Percentiles rank a stretch among this genome's conserved stretches.
Conservation (phyloP, 179 eudicot species). For the Monotropa hypopitys region DNA sequence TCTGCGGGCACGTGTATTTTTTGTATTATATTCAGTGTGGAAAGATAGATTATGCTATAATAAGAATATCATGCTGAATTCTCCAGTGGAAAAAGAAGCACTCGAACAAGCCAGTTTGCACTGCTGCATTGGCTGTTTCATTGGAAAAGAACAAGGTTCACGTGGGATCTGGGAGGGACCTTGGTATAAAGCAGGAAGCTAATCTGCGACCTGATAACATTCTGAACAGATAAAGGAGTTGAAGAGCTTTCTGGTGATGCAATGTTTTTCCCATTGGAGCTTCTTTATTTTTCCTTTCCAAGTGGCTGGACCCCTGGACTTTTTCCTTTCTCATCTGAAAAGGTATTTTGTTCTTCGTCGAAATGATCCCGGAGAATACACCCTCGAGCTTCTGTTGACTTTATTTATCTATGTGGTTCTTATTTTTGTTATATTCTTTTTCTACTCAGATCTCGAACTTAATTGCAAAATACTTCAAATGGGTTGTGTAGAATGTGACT, state of each 20-base stretch:
- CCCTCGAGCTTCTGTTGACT: background rate
- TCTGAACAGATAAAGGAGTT: background rate
- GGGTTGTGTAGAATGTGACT: background rate
- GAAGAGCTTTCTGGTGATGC: background rate
- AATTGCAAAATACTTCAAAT: background rate
- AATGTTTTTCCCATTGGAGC: background rate
- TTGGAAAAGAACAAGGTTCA: background rate
- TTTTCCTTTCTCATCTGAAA: slow-evolving; percentile 3
- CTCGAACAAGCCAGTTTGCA: background rate
- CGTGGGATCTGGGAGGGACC: background rate
- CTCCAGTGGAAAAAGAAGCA: background rate
- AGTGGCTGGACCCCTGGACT: background rate
- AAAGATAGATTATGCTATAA: background rate
- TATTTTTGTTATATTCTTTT: background rate
- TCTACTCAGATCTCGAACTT: background rate
- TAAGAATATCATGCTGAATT: background rate
- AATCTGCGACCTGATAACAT: background rate
- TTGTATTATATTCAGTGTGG: background rate
- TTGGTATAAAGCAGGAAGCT: slow-evolving; percentile 2
- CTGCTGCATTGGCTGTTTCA: background rate
- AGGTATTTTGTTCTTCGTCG: background rate
- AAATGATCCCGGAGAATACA: background rate
- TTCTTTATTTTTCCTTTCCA: slow-evolving; percentile 6
- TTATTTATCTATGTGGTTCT: background rate
- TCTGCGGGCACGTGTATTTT: background rate